Percentiles rank a stretch among this genome's conserved stretches.
Conservation (phyloP, 1,284 basidiomycete genomes). For the Schizophyllum amplum region DNA sequence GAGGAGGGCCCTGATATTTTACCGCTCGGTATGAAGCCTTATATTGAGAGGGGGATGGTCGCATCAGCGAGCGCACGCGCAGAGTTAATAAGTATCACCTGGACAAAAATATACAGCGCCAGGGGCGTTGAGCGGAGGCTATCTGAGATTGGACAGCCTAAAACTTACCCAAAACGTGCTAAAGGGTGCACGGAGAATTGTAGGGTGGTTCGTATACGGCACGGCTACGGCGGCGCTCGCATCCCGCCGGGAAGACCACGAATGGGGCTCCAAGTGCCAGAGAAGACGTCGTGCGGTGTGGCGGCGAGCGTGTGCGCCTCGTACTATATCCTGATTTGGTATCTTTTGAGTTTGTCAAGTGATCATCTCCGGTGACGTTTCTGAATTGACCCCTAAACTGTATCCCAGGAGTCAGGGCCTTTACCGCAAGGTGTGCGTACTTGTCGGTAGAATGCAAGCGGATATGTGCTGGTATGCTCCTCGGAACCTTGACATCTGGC, state of each 20-base stretch:
- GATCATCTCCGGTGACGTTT: neutral
- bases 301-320: neutral
- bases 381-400: neutral
- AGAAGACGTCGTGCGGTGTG: neutral
- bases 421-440: neutral
- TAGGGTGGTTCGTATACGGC: neutral
- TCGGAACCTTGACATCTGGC: neutral
- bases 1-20: neutral
- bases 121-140: neutral
- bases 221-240: neutral
- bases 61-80: neutral
- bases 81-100: neutral
- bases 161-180: neutral
- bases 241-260: neutral
- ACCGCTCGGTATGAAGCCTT: neutral
- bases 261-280: neutral
- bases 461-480: neutral
- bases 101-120: neutral
- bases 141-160: neutral
- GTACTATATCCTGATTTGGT: neutral
- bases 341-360: neutral
- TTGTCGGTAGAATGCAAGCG: neutral
- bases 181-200: neutral
- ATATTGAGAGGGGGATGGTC: neutral
- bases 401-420: too few relatives aligned